phyloP scores from a whole-genome alignment of 208 protist species.

The Wallacemonas rigidus region DNA sequence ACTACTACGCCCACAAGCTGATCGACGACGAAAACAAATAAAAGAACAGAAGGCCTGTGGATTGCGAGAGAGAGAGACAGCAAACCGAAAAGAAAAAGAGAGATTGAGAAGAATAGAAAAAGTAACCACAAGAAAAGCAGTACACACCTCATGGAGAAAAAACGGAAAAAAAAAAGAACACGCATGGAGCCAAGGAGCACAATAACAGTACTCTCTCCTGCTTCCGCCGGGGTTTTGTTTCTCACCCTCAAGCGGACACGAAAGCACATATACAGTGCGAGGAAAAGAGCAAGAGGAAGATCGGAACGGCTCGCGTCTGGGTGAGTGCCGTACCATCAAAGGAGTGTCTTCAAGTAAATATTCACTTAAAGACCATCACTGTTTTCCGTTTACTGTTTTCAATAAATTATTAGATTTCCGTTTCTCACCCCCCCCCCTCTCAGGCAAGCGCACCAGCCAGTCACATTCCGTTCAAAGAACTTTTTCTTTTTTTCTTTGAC shows the following conservation, averaged over 20 bases:
- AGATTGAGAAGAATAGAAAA: conserved; percentile 4
- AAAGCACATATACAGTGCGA: too few species aligned
- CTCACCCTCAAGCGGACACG: not conserved
- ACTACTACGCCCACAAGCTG: conserved; percentile 67
- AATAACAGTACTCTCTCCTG: too few species aligned
- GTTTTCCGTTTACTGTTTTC: conserved; percentile 21
- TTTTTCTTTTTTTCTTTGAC: conserved; percentile 24
- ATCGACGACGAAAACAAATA: conserved; percentile 16
- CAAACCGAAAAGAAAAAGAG: conserved; percentile 12
- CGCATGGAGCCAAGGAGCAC: too few species aligned
- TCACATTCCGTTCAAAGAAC: not conserved
- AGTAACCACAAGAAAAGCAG: not conserved
- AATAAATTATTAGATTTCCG: not conserved
- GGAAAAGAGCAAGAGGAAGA: too few species aligned
- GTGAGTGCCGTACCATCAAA: conserved; percentile 3
- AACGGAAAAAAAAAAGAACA: conserved; percentile 11
- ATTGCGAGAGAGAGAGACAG: not conserved
- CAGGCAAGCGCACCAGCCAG: too few species aligned
- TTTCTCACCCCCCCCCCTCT: not conserved
- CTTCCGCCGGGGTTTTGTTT: conserved; percentile 12
- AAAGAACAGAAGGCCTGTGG: not conserved
- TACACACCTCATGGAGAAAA: not conserved
- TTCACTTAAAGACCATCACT: conserved; percentile 1
- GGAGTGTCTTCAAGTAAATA: not conserved
- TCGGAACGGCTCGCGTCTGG: too few species aligned